A percentile compares a stretch with the other conserved stretches of the same genome.
phyloP scores from a whole-genome alignment of 1,139 yeast genomes.

The Pichia sp. region DNA sequence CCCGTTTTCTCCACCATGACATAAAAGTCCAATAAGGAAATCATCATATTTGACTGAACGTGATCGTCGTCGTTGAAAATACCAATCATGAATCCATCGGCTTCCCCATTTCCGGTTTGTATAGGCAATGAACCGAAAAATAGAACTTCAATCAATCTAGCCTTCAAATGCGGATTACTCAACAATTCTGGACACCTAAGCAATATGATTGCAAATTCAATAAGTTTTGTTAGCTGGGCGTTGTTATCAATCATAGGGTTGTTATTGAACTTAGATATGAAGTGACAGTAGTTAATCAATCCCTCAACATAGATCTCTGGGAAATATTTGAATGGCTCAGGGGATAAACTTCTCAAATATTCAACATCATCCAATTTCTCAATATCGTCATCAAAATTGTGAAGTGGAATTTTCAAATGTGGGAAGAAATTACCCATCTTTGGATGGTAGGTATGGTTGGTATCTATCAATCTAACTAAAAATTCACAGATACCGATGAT shows the following conservation, averaged over 20 bases:
- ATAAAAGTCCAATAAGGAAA: constrained; percentile 80
- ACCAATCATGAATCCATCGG: constrained; percentile 67
- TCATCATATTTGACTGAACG: constrained; percentile 61
- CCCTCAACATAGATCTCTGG: constrained; percentile 90
- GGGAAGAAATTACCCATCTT: constrained; percentile 22
- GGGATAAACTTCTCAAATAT: constrained; percentile 55
- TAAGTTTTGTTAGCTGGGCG: constrained; percentile 47
- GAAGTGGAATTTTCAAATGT: constrained; percentile 56
- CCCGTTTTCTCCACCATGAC: constrained; percentile 97
- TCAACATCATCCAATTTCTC: constrained; percentile 69
- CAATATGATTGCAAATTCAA: constrained; percentile 66
- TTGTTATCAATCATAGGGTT: constrained; percentile 53
- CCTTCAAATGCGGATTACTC: constrained; percentile 90
- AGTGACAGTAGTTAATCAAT: constrained; percentile 65
- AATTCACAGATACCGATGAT: constrained; percentile 70
- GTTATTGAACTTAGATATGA: constrained; percentile 49
- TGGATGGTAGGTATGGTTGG: constrained; percentile 55
- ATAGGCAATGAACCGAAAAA: constrained; percentile 66
- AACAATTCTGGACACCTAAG: constrained; percentile 80
- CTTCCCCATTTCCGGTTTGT: constrained; percentile 22
- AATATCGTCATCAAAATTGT: constrained; percentile 38
- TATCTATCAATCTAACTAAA: constrained; percentile 66
- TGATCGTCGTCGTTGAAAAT: constrained; percentile 58
- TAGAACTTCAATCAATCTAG: constrained; percentile 72
- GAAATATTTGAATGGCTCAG: constrained; percentile 70